Base-by-base conservation (phyloP, 768 basidiomycete species). In the Amylocystis lapponica region DNA sequence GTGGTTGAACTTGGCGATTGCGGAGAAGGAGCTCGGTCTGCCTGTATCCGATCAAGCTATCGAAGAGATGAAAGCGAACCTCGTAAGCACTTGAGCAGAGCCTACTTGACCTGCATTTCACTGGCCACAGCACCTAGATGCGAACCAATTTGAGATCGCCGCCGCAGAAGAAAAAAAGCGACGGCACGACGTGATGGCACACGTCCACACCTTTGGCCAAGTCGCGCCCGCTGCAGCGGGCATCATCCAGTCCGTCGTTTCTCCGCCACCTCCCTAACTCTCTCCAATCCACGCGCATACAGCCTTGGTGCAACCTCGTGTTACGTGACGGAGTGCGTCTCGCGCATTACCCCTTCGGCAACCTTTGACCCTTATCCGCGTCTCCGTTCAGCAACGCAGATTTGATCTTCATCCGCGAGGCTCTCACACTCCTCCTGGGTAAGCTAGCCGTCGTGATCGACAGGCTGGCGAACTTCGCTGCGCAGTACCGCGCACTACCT, bases 101-200 rank as follows among this genome's bases (percentile, higher is more conserved):
- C 29, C n/a, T 14, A 34, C 36, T 3, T 25, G 20, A 12, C 12
- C 33, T 4, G 16, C 34, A 27, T 21, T 27, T 17, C 11, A 17
- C 27, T 31, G 26, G 36, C 36, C 13, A 11, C 54, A 94, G 92
- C 62, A 84, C 35, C 66, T 98, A 23, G 91, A 92, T 43, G 83
- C 79, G 10, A 79, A 84, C 36, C 96, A 99, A 67, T 95, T 98
- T 58, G 84, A 83, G 50, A 73, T 88, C 41, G 96, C 96, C 2
- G 94, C 92, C 0, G 69, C 76, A 43, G 96, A 99, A 64, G 96
- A 99, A 68, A 98, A 96, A 72, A 96, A 92, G 67, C 71, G 96
- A 20, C 76, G 96, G 11, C 96, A 99, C 68, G 96, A 99, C 66
- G 96, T 99, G 33, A 99, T 99, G 96, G 96, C 96, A 0, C 96